Conservation (phyloP, 2,329 filamentous ascomycete genomes). For the Sclerotiophoma versabilis region DNA sequence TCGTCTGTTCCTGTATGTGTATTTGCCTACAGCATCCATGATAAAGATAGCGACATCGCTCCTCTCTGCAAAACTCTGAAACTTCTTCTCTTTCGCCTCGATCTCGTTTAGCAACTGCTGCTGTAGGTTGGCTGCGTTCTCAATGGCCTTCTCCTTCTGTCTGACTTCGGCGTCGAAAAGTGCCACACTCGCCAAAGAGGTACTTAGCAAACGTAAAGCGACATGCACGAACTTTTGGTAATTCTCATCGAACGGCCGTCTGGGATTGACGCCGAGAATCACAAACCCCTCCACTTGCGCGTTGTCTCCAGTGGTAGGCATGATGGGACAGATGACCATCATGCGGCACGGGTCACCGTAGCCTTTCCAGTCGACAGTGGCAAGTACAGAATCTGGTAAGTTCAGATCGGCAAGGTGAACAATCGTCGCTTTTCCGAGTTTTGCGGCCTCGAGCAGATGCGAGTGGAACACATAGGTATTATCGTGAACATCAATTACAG, state of each 20-base stretch:
- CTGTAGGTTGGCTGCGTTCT: conserved; percentile 46
- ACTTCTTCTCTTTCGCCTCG: conserved; percentile 41
- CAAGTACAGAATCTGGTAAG: conserved; percentile 33
- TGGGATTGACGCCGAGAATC: conserved; percentile 50
- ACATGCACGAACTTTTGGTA: conserved; percentile 50
- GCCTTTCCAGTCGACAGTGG: conserved; percentile 41
- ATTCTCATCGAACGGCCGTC: conserved; percentile 48
- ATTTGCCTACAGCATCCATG: conserved; percentile 42
- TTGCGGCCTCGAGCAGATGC: conserved; percentile 35
- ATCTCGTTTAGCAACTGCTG: conserved; percentile 46
- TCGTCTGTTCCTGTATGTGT: conserved; percentile 51
- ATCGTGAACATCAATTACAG: conserved; percentile 31
- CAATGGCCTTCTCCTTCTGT: conserved; percentile 44
- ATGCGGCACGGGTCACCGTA: conserved; percentile 47
- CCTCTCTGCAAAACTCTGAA: conserved; percentile 50
- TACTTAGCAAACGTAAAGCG: conserved; percentile 47
- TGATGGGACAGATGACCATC: conserved; percentile 48
- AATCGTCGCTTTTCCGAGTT: conserved; percentile 36
- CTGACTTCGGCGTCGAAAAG: conserved; percentile 49
- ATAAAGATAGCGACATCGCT: conserved; percentile 53
- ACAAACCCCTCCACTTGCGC: conserved; percentile 49
- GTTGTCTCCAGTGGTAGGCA: conserved; percentile 39
- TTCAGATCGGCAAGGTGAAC: conserved; percentile 41
- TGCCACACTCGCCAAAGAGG: conserved; percentile 50
- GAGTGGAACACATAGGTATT: conserved; percentile 31